Evolutionary conservation across 768 basidiomycete species (phyloP), one percentile per base, ranked within the genome.

Genomic region (Chalciporus pseudorubinellus): DNA sequence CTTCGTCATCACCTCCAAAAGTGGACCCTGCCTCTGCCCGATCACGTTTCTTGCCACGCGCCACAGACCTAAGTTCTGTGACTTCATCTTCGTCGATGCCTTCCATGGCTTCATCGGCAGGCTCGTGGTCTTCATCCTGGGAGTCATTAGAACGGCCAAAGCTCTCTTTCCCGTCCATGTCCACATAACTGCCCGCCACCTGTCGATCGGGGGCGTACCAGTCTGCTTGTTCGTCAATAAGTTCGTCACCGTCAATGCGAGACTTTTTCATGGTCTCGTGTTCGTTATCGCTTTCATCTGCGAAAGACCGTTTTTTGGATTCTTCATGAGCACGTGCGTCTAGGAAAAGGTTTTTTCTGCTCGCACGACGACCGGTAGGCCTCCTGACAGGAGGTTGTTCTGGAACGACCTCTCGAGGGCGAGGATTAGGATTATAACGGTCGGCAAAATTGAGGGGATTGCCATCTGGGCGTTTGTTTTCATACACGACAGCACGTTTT

Each of bases 11-110:
- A 21, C 78, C 82, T 41, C 81, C 87, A 60, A 88, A 83, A 0
- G 79, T 81, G 4, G 86, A 87, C 7, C 79, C 87, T 49, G 85
- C 85, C 62, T 87, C 86, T 7, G 79, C 77, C 36, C 85, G 83
- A 67, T 86, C 86, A 55, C 89, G 83, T 71, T 92, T 92, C 74
- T 79, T 87, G 40, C 87, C 87, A 53, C 69, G 58, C 26, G 65
- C 59, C 50, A 69, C 60, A 42, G 69, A 67, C 48, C 60, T 65
- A 44, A 75, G 65, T 45, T 74, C 75, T 20, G 66, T 61, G 18
- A 74, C 57, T 40, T 74, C 72, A 57, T 80, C 78, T 44, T 70
- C 74, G 19, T 74, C 72, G 21, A 76, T 65, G 20, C 72, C 70
- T 44, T 69, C 70, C 55, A 70, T 66, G 26, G 59, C 64, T 51